These are phyloP conservation scores for Capronia americana DNA, from an alignment of 2,329 filamentous ascomycete genomes.

Conservation along the genomic window DNA sequence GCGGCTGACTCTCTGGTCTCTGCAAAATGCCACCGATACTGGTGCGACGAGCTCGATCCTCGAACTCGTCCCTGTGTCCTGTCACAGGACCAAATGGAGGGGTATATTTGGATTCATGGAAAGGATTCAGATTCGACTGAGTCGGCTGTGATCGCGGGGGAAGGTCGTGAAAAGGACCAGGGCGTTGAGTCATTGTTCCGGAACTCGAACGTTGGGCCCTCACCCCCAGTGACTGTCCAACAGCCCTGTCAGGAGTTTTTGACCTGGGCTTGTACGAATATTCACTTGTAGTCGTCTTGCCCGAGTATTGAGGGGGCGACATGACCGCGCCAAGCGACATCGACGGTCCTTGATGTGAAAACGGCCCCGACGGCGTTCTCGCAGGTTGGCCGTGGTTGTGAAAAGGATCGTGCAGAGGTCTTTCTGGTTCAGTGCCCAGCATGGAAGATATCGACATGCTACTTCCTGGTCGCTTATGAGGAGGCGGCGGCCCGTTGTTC, in stretches of 20 bases:
- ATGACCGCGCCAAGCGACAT: constrained; percentile 48
- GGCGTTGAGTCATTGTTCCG: constrained; percentile 36
- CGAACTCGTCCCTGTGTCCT: constrained; percentile 32
- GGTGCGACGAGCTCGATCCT: constrained; percentile 46
- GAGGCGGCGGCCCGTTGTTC: constrained; percentile 26
- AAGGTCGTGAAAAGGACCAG: constrained; percentile 33
- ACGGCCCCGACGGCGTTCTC: constrained; percentile 42
- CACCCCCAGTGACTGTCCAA: constrained; percentile 46
- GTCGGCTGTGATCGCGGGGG: constrained; percentile 21
- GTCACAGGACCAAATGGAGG: constrained; percentile 29
- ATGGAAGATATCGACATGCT: constrained; percentile 79
- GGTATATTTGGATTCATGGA: constrained; percentile 28
- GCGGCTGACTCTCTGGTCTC: constrained; percentile 48
- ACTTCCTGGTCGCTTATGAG: constrained; percentile 57
- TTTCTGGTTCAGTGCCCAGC: constrained; percentile 63
- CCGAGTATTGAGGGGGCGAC: constrained; percentile 51
- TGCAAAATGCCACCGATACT: constrained; percentile 53
- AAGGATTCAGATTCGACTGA: constrained; percentile 13
- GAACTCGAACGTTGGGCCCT: constrained; percentile 41
- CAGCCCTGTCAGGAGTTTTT: constrained; percentile 69
- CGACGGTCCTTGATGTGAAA: constrained; percentile 45
- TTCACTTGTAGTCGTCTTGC: constrained; percentile 59
- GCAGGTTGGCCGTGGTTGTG: constrained; percentile 46
- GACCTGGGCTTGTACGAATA: constrained; percentile 70
- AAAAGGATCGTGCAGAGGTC: constrained; percentile 52